These are phyloP conservation scores for Sequoiadendron giganteum DNA, from an alignment of 75 land plant species.

Conservation along the genomic window DNA sequence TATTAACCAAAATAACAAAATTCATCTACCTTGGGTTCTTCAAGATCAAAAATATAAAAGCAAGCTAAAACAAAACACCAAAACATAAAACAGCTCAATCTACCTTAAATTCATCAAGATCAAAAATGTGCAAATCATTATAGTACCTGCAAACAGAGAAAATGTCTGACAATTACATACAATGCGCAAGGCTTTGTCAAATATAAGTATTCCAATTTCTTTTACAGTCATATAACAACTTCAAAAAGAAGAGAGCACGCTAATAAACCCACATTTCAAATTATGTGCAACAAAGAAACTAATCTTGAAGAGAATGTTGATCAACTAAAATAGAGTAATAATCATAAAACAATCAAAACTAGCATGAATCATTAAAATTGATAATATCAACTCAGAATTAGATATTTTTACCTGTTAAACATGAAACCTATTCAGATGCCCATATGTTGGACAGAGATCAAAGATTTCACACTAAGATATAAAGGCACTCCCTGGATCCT, in stretches of 20 bases:
- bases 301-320: background rate
- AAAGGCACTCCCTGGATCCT: background rate
- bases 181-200: background rate
- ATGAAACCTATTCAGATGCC: background rate
- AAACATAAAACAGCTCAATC: background rate
- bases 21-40: background rate
- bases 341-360: background rate
- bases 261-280: background rate
- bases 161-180: background rate
- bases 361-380: background rate
- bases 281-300: background rate
- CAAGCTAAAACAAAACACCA: background rate
- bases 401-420: background rate
- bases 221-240: background rate
- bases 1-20: background rate
- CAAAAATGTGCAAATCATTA: constrained; percentile 95
- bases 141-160: constrained; percentile 67
- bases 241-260: constrained; percentile 6
- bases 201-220: background rate
- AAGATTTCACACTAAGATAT: background rate
- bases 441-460: background rate
- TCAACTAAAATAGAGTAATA: background rate
- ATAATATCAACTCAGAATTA: background rate
- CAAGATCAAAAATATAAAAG: background rate
- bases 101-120: constrained; percentile 98